These are phyloP conservation scores for Opeltia flavorubescens DNA, from an alignment of 495 filamentous ascomycete species.

Conservation along the genomic window DNA sequence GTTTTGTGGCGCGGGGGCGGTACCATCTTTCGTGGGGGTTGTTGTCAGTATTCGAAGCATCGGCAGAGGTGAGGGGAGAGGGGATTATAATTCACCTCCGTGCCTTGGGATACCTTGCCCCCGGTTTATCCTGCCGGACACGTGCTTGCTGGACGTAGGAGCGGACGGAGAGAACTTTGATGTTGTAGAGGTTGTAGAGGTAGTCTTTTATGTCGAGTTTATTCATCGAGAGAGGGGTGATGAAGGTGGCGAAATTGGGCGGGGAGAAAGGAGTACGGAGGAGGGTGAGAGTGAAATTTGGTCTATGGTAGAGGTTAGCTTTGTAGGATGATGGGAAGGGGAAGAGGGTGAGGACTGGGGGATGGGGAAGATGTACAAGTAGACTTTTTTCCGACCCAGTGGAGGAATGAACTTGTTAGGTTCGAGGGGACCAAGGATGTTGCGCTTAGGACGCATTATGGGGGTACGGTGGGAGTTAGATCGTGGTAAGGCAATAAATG, in stretches of 20 bases:
- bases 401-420: conserved; percentile 12
- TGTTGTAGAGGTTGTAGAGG: conserved; percentile 54
- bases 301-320: conserved; percentile 30
- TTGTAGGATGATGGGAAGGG: not conserved
- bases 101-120: conserved; percentile 7
- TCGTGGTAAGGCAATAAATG: no score
- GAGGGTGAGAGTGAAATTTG: conserved; percentile 53
- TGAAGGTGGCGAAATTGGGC: conserved; percentile 56
- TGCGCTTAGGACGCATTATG: conserved; percentile 1
- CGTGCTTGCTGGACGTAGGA: conserved; percentile 51
- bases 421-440: conserved; percentile 7
- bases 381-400: conserved; percentile 13
- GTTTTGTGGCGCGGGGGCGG: conserved; percentile 49
- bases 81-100: conserved; percentile 11
- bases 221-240: conserved; percentile 58
- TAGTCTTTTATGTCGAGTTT: conserved; percentile 76
- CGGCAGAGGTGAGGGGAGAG: not conserved
- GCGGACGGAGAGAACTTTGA: conserved; percentile 43
- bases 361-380: conserved; percentile 7
- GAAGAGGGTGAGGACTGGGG: not conserved
- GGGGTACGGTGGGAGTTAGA: no score
- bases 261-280: conserved; percentile 46
- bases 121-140: conserved; percentile 28
- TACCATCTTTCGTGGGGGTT: conserved; percentile 18
- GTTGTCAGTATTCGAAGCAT: not conserved